These are phyloP conservation scores for Penicillium sp. DNA, from an alignment of 2,329 filamentous ascomycete genomes.

Conservation along the genomic window DNA sequence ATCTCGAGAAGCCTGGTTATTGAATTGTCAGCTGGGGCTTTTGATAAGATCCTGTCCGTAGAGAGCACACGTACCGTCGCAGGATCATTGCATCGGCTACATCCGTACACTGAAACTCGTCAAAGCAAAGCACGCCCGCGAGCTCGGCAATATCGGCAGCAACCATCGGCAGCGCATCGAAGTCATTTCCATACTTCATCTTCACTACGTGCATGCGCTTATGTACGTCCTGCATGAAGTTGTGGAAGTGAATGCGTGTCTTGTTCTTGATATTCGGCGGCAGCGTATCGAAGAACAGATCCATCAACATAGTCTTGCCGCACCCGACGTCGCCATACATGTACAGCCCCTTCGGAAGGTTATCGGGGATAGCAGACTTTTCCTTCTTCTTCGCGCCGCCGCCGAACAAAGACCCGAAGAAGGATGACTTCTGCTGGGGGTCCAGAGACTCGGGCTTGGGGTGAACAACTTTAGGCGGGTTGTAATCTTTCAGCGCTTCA, in stretches of 20 bases:
- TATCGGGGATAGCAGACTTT: constrained; percentile 56
- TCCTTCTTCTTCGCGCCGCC: constrained; percentile 29
- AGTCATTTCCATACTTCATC: constrained; percentile 80
- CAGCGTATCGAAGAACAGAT: constrained; percentile 92
- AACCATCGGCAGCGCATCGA: constrained; percentile 87
- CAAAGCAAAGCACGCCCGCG: constrained; percentile 87
- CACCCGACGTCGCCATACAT: constrained; percentile 95
- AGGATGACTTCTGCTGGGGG: constrained; percentile 48
- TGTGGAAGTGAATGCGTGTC: constrained; percentile 95
- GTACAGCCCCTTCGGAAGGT: constrained; percentile 84
- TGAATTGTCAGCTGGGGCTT: constrained; percentile 22
- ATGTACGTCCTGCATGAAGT: constrained; percentile 99
- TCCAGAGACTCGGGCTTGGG: constrained; percentile 71
- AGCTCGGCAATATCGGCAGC: constrained; percentile 89
- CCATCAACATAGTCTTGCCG: constrained; percentile 99
- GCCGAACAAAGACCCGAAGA: constrained; percentile 51
- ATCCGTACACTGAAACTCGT: constrained; percentile 98
- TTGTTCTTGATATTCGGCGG: constrained; percentile 76
- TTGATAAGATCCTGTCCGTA: neutral
- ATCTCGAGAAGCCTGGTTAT: constrained; percentile 68
- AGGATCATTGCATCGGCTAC: constrained; percentile 99
- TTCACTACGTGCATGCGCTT: constrained; percentile 86
- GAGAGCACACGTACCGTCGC: constrained; percentile 54
- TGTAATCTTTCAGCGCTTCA: constrained; percentile 72
- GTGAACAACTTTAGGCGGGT: constrained; percentile 69